Evolutionary conservation across 2,329 filamentous ascomycete genomes (phyloP).

Genomic region (Alternaria brassicae): DNA sequence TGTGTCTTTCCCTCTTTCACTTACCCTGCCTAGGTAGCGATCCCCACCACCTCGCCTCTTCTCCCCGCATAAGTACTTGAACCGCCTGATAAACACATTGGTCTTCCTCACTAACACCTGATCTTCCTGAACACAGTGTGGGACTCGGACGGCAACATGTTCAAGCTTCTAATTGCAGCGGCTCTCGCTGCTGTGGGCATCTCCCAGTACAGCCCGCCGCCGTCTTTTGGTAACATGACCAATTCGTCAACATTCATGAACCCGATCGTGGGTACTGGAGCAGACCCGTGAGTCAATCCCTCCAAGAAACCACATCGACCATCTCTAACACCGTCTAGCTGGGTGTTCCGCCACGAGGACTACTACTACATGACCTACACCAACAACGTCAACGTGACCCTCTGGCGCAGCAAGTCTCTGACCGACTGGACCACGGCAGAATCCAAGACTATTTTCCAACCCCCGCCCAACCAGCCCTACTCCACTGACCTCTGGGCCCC

Average conservation of each 20-base stretch:
- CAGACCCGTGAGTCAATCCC: conserved; percentile 50
- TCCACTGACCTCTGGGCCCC: conserved; percentile 60
- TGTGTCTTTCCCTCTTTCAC: conserved; percentile 6
- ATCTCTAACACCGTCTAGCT: conserved; percentile 32
- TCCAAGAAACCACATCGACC: not conserved
- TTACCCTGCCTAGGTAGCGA: conserved; percentile 2
- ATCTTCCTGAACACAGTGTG: not conserved
- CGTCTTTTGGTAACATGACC: conserved; percentile 12
- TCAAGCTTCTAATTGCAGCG: conserved; percentile 25
- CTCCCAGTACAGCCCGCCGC: conserved; percentile 27
- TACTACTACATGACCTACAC: conserved; percentile 58
- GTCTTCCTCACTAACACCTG: not conserved
- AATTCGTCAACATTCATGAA: conserved; percentile 53
- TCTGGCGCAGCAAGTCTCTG: conserved; percentile 51
- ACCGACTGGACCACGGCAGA: conserved; percentile 57
- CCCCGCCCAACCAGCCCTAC: conserved; percentile 53
- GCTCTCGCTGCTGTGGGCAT: conserved; percentile 26
- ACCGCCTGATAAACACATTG: not conserved
- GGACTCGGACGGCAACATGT: conserved; percentile 19
- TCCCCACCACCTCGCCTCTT: conserved; percentile 14
- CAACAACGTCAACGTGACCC: conserved; percentile 53
- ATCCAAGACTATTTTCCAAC: conserved; percentile 52
- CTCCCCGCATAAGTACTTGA: conserved; percentile 9
- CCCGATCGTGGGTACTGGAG: conserved; percentile 52
- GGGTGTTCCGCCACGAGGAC: conserved; percentile 52